A percentile compares a stretch with the other conserved stretches of the same genome.
Conservation (phyloP, 2,329 filamentous ascomycete genomes). For the Neoscytalidium dimidiatum region DNA sequence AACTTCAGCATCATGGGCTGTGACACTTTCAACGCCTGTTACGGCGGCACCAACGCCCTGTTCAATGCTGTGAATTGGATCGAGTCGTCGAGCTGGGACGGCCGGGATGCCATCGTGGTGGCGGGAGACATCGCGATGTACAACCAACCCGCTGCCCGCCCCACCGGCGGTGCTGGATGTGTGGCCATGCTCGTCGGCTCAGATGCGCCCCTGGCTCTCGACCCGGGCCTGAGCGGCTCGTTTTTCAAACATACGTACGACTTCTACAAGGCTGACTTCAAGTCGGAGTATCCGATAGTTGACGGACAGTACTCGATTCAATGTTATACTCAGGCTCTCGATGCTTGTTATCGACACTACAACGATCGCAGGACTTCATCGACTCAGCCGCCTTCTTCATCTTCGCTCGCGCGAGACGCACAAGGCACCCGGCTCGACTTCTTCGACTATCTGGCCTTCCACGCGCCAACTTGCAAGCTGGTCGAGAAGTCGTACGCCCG, state of each 20-base stretch:
- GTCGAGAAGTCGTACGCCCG: constrained; percentile 57
- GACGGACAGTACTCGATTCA: constrained; percentile 55
- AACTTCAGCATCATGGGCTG: constrained; percentile 57
- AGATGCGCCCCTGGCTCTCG: constrained; percentile 52
- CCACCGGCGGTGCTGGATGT: constrained; percentile 55
- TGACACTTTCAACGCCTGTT: constrained; percentile 57
- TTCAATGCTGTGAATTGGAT: constrained; percentile 58
- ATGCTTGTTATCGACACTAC: constrained; percentile 57
- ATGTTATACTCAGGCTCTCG: constrained; percentile 56
- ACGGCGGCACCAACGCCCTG: constrained; percentile 56
- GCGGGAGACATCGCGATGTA: constrained; percentile 57
- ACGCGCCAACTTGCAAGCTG: constrained; percentile 56
- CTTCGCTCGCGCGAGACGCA: constrained; percentile 47
- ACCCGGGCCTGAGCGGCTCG: constrained; percentile 52
- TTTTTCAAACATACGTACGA: constrained; percentile 56
- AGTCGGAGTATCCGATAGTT: constrained; percentile 55
- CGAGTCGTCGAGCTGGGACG: constrained; percentile 56
- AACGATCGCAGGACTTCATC: too few species aligned
- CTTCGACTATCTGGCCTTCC: constrained; percentile 59
- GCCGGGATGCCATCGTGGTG: constrained; percentile 54
- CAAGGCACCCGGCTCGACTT: constrained; percentile 52
- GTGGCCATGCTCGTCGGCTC: constrained; percentile 57
- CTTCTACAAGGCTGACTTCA: constrained; percentile 58
- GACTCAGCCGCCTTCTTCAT: too few species aligned
- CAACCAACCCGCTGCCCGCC: constrained; percentile 55